Evolutionary conservation across 345 rosid genomes (phyloP), one percentile per base, ranked within the genome.

Genomic region (Microcos paniculata): DNA sequence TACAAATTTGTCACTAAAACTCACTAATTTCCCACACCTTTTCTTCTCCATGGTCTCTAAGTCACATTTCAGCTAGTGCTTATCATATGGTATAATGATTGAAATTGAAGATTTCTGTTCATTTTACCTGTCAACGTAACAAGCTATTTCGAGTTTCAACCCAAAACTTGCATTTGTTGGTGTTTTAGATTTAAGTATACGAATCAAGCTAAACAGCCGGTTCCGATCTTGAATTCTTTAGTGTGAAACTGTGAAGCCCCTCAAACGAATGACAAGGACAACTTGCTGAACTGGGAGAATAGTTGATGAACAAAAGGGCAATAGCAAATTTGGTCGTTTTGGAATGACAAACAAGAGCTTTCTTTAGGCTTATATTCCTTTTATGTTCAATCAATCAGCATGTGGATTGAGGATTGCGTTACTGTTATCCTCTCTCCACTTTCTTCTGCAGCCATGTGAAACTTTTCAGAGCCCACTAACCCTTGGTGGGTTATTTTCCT

Each of bases 381-480:
- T 71, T 21, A 23, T 18, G 14, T 69, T 51, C 28, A 30, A 51
- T 57, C 73, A 48, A 46, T 59, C 74, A 42, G 57, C 65, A 74
- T 15, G 64, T 79, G 75, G 77, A 31, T 31, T 45, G 2, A n/a
- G n/a, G n/a, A n/a, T n/a, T n/a, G n/a, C n/a, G n/a, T n/a, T n/a
- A n/a, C n/a, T 28, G 31, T 58, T 49, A 5, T 53, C 46, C 46
- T 40, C 61, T 53, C 55, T 73, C 55, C 33, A 18, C 56, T 19
- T 73, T 24, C n/a, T 45, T 59, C 43, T 30, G 64, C 63, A 6
- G 18, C 74, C 88, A 83, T 70, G 90, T 87, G 90, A 70, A 59
- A 46, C 90, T 87, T 87, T 87, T 85, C 90, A 87, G 88, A 85
- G 61, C 24, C 85, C 87, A 84, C 84, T 30, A 65, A 55, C 82